Evolutionary conservation across 83 land plant species (phyloP).

Genomic region (Picea abies): DNA sequence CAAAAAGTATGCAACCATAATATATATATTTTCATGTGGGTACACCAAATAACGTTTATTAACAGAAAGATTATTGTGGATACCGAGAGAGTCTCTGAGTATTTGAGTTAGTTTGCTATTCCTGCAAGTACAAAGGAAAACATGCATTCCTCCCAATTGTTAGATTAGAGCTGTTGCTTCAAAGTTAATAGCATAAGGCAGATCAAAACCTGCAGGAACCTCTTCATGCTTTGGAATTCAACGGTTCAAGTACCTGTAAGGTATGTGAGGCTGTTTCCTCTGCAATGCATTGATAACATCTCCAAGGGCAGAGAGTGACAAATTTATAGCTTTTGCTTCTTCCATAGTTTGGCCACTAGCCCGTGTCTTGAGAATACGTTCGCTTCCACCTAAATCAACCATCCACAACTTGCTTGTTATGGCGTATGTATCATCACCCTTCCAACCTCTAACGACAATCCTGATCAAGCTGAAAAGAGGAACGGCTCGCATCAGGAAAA

Average conservation of each 20-base stretch:
- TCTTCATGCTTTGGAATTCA: neutral
- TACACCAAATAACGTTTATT: neutral
- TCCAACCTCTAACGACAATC: conserved; percentile 48
- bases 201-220: neutral
- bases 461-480: conserved; percentile 67
- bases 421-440: conserved; percentile 17
- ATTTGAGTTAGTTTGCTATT: conserved; percentile 96
- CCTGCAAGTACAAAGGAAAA: conserved; percentile 38
- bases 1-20: conserved; percentile 8
- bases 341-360: conserved; percentile 88
- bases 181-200: conserved; percentile 14
- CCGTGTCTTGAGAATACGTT: conserved; percentile 76
- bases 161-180: neutral
- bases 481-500: conserved; percentile 27
- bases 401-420: conserved; percentile 80
- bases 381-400: conserved; percentile 95
- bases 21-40: conserved; percentile 1
- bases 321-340: conserved; percentile 90
- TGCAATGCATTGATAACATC: conserved; percentile 91
- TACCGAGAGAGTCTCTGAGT: conserved; percentile 88
- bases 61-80: neutral
- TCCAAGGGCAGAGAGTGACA: conserved; percentile 85
- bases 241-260: conserved; percentile 61
- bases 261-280: conserved; percentile 71
- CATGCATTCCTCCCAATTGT: neutral